Evolutionary conservation across 2,329 filamentous ascomycete species (phyloP), one percentile per base, ranked within the genome.

Genomic region (Talaromyces verruculosus): DNA sequence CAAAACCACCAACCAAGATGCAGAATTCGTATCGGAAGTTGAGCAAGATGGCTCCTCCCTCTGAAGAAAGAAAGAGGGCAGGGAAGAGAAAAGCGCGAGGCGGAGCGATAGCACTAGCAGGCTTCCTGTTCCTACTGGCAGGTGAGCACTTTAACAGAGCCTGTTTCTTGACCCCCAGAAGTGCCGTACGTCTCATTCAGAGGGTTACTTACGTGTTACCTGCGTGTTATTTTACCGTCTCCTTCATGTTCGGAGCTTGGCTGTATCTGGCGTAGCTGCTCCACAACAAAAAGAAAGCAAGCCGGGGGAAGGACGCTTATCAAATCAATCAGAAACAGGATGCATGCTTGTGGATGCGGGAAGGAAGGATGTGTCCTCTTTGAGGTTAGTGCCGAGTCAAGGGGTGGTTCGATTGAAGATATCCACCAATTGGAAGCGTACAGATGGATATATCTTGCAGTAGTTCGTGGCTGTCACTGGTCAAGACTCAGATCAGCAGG

Each of bases 401-500:
- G n/a, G 53, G 33, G 7, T 57, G 53, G 53, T 37, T 2, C 17
- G 30, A n/a, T 35, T 35, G 4, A 6, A 6, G n/a, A 55, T n/a
- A 10, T 1, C 11, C 11, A 11, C 53, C 53, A 57, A 57, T 57
- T 19, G 33, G 30, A 57, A 39, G 33, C 11, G 7, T 7, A 7
- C 5, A 7, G 5, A 19, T 39, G 53, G 53, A 10, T 22, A 15
- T 1, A n/a, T 19, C 11, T 45, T 28, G 47, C 49, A 37, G 37
- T 57, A 58, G 19, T 17, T 13, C 4, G 28, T 19, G 37, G 15
- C n/a, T 49, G 4, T 45, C 6, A 64, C 19, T 64, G 62, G 62
- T 8, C 39, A 64, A 58, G 62, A 64, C 28, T 64, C 62, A 64
- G 51, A 64, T 64, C 62, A 57, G 62, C 62, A 58, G 62, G 49